These are phyloP conservation scores for Liriodendron chinense DNA, from an alignment of 164 flowering plant species.

Conservation along the genomic window DNA sequence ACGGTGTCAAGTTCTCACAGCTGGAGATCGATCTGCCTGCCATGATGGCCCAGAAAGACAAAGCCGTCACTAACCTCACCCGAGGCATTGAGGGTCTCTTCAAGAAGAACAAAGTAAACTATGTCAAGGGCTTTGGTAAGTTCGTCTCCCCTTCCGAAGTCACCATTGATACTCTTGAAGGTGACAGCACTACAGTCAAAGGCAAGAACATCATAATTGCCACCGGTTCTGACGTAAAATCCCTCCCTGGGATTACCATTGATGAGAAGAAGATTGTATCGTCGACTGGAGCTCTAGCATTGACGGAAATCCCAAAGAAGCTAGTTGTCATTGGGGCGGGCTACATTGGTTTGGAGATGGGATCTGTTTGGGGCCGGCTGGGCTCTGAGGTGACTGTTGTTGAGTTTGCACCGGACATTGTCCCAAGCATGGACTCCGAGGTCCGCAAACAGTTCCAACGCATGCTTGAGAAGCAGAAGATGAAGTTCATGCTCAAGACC, in stretches of 20 bases:
- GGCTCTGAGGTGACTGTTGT: conserved; percentile 91
- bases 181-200: conserved; percentile 65
- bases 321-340: conserved; percentile 91
- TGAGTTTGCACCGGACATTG: conserved; percentile 83
- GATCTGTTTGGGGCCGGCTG: conserved; percentile 86
- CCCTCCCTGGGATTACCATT: conserved; percentile 80
- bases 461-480: conserved; percentile 79
- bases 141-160: conserved; percentile 77
- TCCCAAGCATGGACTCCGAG: conserved; percentile 83
- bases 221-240: conserved; percentile 89
- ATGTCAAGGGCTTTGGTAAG: conserved; percentile 89
- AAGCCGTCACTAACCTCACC: conserved; percentile 74
- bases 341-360: conserved; percentile 92
- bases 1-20: conserved; percentile 75
- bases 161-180: conserved; percentile 75
- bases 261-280: conserved; percentile 91
- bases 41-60: conserved; percentile 89
- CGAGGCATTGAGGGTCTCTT: conserved; percentile 87
- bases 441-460: conserved; percentile 81
- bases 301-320: conserved; percentile 75
- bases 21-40: conserved; percentile 89
- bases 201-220: conserved; percentile 88
- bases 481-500: conserved; percentile 85
- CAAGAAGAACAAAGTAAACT: conserved; percentile 90
- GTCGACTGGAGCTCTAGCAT: conserved; percentile 84